Evolutionary conservation across 2,329 filamentous ascomycete species (phyloP).

Genomic region (Ophiostoma montium): DNA sequence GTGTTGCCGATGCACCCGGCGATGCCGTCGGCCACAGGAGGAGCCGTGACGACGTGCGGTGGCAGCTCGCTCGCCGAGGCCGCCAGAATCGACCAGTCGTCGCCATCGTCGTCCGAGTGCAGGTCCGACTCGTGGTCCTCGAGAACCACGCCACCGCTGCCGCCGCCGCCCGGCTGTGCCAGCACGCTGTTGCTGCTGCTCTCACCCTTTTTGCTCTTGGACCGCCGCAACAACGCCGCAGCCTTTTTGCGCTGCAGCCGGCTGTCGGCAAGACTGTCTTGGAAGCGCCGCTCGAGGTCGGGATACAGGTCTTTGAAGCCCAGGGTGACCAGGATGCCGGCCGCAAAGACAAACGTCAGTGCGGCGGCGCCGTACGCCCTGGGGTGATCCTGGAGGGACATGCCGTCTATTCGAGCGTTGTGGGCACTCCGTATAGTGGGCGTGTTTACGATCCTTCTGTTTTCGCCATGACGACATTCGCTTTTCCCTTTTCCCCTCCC

Average conservation of each 20-base stretch:
- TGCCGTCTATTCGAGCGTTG: too few species aligned
- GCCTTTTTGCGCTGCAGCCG: neutral
- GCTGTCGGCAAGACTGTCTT: slow-evolving; percentile 18
- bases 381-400: slow-evolving; percentile 48
- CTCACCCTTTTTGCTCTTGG: slow-evolving; percentile 4
- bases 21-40: slow-evolving; percentile 54
- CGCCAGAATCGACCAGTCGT: slow-evolving; percentile 11
- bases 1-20: slow-evolving; percentile 91
- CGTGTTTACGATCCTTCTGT: too few species aligned
- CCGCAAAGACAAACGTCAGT: slow-evolving; percentile 57
- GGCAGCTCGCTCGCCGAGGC: slow-evolving; percentile 2
- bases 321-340: slow-evolving; percentile 61
- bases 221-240: slow-evolving; percentile 2
- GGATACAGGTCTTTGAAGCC: slow-evolving; percentile 71
- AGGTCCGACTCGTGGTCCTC: slow-evolving; percentile 36
- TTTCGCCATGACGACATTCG: slow-evolving; percentile 7
- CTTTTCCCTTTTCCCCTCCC: slow-evolving; percentile 1
- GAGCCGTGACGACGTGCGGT: neutral
- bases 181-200: neutral
- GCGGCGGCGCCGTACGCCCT: slow-evolving; percentile 51
- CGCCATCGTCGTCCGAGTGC: neutral
- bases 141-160: slow-evolving; percentile 32
- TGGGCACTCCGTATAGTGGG: too few species aligned
- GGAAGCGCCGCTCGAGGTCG: slow-evolving; percentile 52
- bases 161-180: neutral